Evolutionary conservation across 495 filamentous ascomycete genomes (phyloP), one percentile per base, ranked within the genome.

Genomic region (Neurospora sp.): DNA sequence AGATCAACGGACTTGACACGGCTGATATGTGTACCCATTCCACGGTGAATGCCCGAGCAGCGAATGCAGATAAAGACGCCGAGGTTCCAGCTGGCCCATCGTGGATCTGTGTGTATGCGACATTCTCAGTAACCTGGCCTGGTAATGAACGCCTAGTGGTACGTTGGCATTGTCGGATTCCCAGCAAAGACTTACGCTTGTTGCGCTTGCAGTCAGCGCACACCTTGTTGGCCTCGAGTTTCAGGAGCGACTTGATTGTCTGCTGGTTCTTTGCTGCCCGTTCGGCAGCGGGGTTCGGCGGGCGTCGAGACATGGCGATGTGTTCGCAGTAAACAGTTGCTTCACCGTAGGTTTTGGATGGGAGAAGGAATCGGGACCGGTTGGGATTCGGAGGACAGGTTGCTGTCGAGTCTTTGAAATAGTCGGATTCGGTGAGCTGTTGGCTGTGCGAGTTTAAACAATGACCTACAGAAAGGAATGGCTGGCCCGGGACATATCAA

Each of bases 181-280:
- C 14, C 39, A 27, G 37, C n/a, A 72, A 20, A 73, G 41, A 86
- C 91, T 80, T 79, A 96, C 95, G 96, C 80, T 98, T 98, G 83
- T 98, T 98, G 81, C 93, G 89, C 86, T 99, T 99, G 88, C 96
- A 99, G 80, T 99, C 96, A 46, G 96, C 96, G 87, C 96, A 99
- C 79, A 90, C 90, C 85, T 98, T 98, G 85, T 99, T 99, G 73
- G 87, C 82, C 78, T 97, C 95, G 74, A 98, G 85, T 84, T 98
- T 98, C 84, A 97, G 83, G 73, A 99, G 87, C 76, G 84, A 92
- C 85, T 98, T 98, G 82, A 99, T 94, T 14, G 92, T 94, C 80
- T 91, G 87, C 82, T 92, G 90, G 84, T 98, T 98, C 80, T 94
- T 91, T 72, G 93, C 93, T 80, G 92, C 66, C 92, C 94, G 76